These are phyloP conservation scores for Pythium periplocum DNA, from an alignment of 352 stramenopile genomes.

Conservation along the genomic window DNA sequence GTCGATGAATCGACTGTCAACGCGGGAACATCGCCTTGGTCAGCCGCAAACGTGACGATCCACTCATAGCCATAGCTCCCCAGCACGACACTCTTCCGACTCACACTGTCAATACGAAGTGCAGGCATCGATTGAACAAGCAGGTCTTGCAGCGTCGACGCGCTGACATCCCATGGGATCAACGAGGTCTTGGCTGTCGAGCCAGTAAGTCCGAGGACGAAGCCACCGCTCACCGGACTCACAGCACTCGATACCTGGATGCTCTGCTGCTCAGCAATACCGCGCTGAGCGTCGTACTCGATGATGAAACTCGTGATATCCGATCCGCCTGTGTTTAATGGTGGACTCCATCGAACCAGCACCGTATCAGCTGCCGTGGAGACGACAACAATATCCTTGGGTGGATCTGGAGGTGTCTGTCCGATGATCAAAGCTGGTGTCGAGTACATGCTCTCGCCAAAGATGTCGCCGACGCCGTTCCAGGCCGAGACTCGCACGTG, in stretches of 20 bases:
- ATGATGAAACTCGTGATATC: slow-evolving; percentile 41
- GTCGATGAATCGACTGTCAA: slow-evolving; percentile 17
- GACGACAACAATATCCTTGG: slow-evolving; percentile 43
- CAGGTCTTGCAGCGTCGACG: slow-evolving; percentile 19
- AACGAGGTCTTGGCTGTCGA: slow-evolving; percentile 8
- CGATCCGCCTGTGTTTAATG: slow-evolving; percentile 46
- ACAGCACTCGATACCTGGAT: slow-evolving; percentile 25
- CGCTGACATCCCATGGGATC: slow-evolving; percentile 38
- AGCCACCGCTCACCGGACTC: slow-evolving; percentile 34
- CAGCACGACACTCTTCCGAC: slow-evolving; percentile 36
- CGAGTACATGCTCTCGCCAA: slow-evolving; percentile 72
- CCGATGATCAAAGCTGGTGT: slow-evolving; percentile 61
- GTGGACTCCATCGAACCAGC: slow-evolving; percentile 44
- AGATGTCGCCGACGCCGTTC: slow-evolving; percentile 88
- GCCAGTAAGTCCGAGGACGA: slow-evolving; percentile 22
- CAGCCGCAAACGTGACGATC: slow-evolving; percentile 49
- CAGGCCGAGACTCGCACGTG: slow-evolving; percentile 90
- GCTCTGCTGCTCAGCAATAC: slow-evolving; percentile 54
- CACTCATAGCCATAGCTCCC: slow-evolving; percentile 64
- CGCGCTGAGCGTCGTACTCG: slow-evolving; percentile 54
- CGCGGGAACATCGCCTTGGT: slow-evolving; percentile 44
- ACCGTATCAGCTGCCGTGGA: slow-evolving; percentile 28
- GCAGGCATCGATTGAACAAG: slow-evolving; percentile 11
- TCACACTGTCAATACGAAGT: slow-evolving; percentile 23
- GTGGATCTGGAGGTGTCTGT: slow-evolving; percentile 29